Percentiles rank a stretch among this genome's conserved stretches.
Evolutionary conservation across 2,329 filamentous ascomycete genomes (phyloP).

Genomic region (Ophiostoma perfectum): DNA sequence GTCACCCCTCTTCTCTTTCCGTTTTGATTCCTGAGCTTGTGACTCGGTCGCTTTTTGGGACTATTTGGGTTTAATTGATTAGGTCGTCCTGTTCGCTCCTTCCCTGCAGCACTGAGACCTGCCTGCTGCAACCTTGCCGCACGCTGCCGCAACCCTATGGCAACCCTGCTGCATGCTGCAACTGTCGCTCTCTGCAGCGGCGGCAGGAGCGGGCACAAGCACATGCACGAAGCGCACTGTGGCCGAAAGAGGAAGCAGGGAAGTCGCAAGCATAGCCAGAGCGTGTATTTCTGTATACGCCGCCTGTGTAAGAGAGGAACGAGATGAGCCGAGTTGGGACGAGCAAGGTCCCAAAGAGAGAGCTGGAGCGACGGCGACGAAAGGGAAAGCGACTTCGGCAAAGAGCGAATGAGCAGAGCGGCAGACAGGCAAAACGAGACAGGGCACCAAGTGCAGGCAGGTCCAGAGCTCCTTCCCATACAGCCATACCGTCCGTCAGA

Average conservation of each 20-base stretch:
- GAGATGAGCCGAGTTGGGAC: neutral
- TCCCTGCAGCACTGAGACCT: slow-evolving; percentile 11
- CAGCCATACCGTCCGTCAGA: neutral
- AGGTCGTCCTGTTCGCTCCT: too few species aligned
- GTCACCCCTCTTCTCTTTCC: slow-evolving; percentile 14
- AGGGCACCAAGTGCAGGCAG: neutral
- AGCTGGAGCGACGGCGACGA: neutral
- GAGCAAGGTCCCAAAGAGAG: neutral
- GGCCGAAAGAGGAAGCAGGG: slow-evolving; percentile 3
- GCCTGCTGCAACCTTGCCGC: slow-evolving; percentile 7
- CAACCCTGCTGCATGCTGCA: slow-evolving; percentile 14
- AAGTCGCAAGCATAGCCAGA: neutral
- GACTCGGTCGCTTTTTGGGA: slow-evolving; percentile 6
- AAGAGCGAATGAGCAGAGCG: neutral
- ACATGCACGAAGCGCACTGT: neutral
- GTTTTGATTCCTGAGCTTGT: neutral
- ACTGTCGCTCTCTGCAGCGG: slow-evolving; percentile 1
- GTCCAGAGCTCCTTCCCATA: neutral
- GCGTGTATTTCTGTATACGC: neutral
- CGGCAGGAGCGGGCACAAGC: slow-evolving; percentile 5
- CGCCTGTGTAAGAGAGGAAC: too few species aligned
- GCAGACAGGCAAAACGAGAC: neutral
- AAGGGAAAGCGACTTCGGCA: neutral
- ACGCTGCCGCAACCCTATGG: neutral
- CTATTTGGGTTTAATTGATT: neutral